A percentile compares a stretch with the other conserved stretches of the same genome.
Evolutionary conservation across 495 filamentous ascomycete species (phyloP).

Genomic region (Lindgomyces ingoldianus): DNA sequence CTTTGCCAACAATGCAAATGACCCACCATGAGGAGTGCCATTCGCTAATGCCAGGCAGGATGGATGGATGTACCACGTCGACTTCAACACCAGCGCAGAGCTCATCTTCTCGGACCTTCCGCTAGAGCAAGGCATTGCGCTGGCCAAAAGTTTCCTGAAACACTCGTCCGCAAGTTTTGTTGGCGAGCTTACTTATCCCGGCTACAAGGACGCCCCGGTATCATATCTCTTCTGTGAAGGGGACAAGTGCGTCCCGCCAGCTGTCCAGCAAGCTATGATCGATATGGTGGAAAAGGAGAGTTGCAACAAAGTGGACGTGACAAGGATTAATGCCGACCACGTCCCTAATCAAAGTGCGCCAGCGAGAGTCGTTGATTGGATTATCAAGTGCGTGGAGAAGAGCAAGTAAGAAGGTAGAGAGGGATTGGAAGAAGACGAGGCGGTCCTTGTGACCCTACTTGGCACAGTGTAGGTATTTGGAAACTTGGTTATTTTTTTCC

Average conservation of each 20-base stretch:
- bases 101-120: constrained; percentile 2
- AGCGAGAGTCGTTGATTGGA: constrained; percentile 23
- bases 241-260: constrained; percentile 11
- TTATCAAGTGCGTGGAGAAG: constrained; percentile 6
- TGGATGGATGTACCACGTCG: constrained; percentile 6
- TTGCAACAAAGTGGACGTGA: constrained; percentile 34
- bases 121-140: constrained; percentile 1
- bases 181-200: constrained; percentile 22
- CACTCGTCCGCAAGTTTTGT: constrained; percentile 22
- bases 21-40: background rate
- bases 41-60: constrained; percentile 1
- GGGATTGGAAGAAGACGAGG: background rate
- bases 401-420: background rate
- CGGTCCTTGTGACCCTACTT: too few species aligned
- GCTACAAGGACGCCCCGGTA: constrained; percentile 34
- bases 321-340: constrained; percentile 25
- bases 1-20: too few species aligned
- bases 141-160: constrained; percentile 6
- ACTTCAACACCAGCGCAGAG: background rate
- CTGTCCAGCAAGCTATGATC: constrained; percentile 20
- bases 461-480: too few species aligned
- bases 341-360: constrained; percentile 5
- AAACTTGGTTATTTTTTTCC: too few species aligned
- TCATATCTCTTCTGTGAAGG: constrained; percentile 33
- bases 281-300: constrained; percentile 30